phyloP scores from a whole-genome alignment of 2,329 filamentous ascomycete genomes.

The Calonectria honghensis region DNA sequence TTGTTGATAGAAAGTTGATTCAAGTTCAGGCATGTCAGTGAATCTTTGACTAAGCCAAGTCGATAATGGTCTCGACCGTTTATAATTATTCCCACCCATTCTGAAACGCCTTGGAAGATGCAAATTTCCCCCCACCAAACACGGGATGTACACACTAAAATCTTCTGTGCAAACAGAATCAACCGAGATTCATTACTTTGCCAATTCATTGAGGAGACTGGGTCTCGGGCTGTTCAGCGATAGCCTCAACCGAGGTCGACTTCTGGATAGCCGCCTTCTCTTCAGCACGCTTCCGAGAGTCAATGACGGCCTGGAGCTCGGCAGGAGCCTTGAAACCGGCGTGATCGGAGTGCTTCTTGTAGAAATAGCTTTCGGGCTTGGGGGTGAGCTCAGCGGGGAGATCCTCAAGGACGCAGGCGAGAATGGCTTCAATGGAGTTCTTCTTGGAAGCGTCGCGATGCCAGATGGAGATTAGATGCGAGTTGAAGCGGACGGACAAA shows the following conservation, averaged over 20 bases:
- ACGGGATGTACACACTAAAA: constrained; percentile 42
- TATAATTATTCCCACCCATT: constrained; percentile 43
- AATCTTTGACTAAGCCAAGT: constrained; percentile 31
- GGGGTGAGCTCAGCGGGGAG: constrained; percentile 84
- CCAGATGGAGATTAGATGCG: constrained; percentile 92
- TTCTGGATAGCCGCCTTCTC: constrained; percentile 54
- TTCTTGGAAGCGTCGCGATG: constrained; percentile 90
- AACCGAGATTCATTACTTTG: constrained; percentile 36
- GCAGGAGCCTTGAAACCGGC: constrained; percentile 83
- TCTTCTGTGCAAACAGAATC: constrained; percentile 44
- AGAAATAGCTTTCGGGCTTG: constrained; percentile 83
- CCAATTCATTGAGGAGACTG: constrained; percentile 53
- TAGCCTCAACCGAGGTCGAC: constrained; percentile 45
- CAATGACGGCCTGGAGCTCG: constrained; percentile 74
- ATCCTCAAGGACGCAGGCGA: constrained; percentile 82
- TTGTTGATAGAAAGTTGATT: constrained; percentile 23
- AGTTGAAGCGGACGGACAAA: constrained; percentile 91
- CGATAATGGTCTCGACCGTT: constrained; percentile 35
- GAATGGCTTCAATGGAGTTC: constrained; percentile 84
- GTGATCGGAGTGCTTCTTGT: constrained; percentile 94
- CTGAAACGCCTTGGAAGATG: constrained; percentile 57
- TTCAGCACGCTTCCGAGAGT: constrained; percentile 72
- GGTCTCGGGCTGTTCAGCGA: constrained; percentile 50
- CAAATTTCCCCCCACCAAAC: constrained; percentile 46
- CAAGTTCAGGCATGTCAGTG: constrained; percentile 29